phyloP scores from a whole-genome alignment of 208 protist species.

The Porcisia hertigi region DNA sequence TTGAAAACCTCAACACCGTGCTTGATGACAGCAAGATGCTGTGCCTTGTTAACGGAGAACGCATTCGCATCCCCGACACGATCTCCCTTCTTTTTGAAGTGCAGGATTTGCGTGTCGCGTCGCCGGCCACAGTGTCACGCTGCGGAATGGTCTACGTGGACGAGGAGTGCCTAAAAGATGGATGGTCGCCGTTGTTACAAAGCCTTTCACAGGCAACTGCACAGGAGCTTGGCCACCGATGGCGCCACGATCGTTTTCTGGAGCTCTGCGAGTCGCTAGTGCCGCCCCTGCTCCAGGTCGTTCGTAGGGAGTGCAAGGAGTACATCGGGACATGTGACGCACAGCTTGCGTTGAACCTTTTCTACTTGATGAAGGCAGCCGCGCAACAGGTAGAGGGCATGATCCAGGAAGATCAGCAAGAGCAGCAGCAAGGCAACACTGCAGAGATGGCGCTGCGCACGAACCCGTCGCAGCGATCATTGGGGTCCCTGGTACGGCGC shows the following conservation, averaged over 20 bases:
- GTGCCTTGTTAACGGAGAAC: constrained; percentile 96
- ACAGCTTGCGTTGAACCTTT: constrained; percentile 83
- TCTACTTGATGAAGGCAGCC: constrained; percentile 82
- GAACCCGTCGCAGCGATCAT: background rate
- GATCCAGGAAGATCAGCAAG: constrained; percentile 37
- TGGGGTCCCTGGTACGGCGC: constrained; percentile 14
- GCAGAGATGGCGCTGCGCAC: background rate
- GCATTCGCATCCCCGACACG: constrained; percentile 92
- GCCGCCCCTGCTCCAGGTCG: constrained; percentile 66
- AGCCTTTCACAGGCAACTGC: constrained; percentile 58
- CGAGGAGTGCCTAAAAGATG: constrained; percentile 79
- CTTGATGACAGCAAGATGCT: constrained; percentile 98
- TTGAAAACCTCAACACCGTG: constrained; percentile 99
- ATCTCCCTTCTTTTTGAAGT: constrained; percentile 98
- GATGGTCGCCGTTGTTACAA: constrained; percentile 72
- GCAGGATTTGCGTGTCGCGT: constrained; percentile 96
- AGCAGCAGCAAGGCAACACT: constrained; percentile 22
- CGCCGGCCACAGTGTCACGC: constrained; percentile 97
- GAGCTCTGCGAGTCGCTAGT: constrained; percentile 69
- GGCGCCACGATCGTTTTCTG: constrained; percentile 75
- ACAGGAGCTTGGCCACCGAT: constrained; percentile 43
- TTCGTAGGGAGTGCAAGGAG: constrained; percentile 86
- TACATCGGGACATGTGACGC: constrained; percentile 86
- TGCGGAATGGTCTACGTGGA: constrained; percentile 99
- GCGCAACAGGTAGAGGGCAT: constrained; percentile 34